Conservation (phyloP, 495 filamentous ascomycete genomes). For the Apiosordaria backusii region DNA sequence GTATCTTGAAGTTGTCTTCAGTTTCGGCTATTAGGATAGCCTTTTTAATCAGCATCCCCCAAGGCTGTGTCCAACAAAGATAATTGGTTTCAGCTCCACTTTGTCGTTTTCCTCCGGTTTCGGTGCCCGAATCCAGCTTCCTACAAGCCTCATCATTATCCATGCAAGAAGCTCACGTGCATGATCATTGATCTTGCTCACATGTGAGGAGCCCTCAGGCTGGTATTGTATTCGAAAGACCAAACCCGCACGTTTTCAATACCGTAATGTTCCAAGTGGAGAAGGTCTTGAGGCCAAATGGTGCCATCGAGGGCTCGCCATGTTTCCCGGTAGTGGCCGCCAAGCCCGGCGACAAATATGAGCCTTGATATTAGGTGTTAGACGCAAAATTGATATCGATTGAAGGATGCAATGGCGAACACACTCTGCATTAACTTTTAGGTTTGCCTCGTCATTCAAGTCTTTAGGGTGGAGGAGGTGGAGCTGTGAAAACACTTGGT, state of each 20-base stretch:
- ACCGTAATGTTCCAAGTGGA: background rate
- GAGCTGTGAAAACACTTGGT: background rate
- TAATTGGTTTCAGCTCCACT: constrained; percentile 3
- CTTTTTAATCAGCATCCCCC: constrained; percentile 15
- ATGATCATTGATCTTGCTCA: constrained; percentile 4
- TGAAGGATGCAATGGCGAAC: background rate
- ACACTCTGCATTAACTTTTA: background rate
- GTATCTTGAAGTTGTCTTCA: background rate
- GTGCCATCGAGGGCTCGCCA: constrained; percentile 12
- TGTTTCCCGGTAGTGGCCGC: constrained; percentile 11
- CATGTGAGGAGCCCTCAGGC: background rate
- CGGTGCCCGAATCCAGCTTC: background rate
- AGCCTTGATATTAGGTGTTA: background rate
- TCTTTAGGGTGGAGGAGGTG: background rate
- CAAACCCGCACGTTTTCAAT: constrained; percentile 6
- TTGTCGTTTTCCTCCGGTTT: background rate
- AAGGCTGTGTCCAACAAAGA: constrained; percentile 17
- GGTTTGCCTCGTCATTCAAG: background rate
- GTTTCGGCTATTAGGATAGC: constrained; percentile 6
- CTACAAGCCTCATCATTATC: background rate
- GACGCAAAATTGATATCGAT: background rate
- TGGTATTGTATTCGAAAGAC: constrained; percentile 15
- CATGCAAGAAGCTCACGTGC: constrained; percentile 2
- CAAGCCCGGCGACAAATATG: constrained; percentile 13
- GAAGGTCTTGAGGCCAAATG: constrained; percentile 15